Evolutionary conservation across 495 filamentous ascomycete genomes (phyloP), one percentile per base, ranked within the genome.

Genomic region (Immersiella caudata): DNA sequence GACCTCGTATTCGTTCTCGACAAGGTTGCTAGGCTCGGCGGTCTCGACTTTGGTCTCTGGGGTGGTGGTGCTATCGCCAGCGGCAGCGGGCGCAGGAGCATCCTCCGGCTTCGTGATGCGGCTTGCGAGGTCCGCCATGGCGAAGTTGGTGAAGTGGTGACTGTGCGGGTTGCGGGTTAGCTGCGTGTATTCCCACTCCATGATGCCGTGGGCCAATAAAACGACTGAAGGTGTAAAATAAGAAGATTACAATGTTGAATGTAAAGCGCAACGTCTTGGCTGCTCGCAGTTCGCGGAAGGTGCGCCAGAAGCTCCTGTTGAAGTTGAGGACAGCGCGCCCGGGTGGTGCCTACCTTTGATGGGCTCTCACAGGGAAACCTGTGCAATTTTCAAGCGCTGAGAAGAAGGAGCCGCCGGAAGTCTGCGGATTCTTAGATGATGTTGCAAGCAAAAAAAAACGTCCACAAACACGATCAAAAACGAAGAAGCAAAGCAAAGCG

Each of bases 1-100:
- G 60, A 99, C 82, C 64, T 91, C 88, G 79, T 91, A 94, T 27
- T 88, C 86, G 2, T 86, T 85, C 71, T 95, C 92, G 58, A 91
- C 80, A 11, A 96, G 86, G 26, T 81, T 84, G 20, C 79, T 64
- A 75, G 79, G 35, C 77, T 64, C 75, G 22, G 85, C 82, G 55
- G 87, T 87, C 75, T 91, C 90, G 20, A 73, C 73, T 59, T 85
- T 83, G 14, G 78, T 74, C 35, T 67, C 72, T 25, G 72, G 73
- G 40, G 77, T 64, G 24, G 74, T 66, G 22, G 70, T 75, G 26
- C 25, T 22, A 18, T 8, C 46, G 14, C 77, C 68, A 18, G 40
- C 40, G 40, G 9, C 40, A 12, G 40, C 40, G 11, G 40, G 11
- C 16, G 40, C 40, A 14, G 75, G 67, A 64, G 67, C 62, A 26